Evolutionary conservation across 2,329 filamentous ascomycete species (phyloP).

Genomic region (Aspergillus persii): DNA sequence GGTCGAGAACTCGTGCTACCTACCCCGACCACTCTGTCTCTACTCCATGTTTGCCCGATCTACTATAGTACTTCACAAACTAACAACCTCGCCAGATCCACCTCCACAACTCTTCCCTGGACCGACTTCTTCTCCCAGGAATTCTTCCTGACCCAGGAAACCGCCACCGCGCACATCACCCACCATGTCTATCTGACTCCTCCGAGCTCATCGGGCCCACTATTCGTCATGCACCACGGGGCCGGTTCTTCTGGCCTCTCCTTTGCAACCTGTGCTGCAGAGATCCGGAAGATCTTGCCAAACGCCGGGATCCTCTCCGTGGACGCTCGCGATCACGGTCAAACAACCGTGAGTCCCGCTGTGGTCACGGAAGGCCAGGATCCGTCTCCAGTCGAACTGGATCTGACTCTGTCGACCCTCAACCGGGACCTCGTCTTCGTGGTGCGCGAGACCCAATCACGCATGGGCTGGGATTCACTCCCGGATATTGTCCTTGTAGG

Average conservation of each 20-base stretch:
- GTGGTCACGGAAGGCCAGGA: slow-evolving; percentile 25
- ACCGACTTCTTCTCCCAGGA: slow-evolving; percentile 89
- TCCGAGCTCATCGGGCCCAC: slow-evolving; percentile 67
- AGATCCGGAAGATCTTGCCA: slow-evolving; percentile 74
- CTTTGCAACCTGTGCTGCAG: slow-evolving; percentile 76
- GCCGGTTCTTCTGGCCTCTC: slow-evolving; percentile 90
- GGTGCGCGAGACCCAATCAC: slow-evolving; percentile 62
- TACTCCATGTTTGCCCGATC: neutral
- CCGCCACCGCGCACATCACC: slow-evolving; percentile 49
- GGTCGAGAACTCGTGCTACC: neutral
- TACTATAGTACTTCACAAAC: neutral
- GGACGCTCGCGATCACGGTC: slow-evolving; percentile 85
- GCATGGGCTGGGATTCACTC: slow-evolving; percentile 70
- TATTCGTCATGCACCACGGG: slow-evolving; percentile 94
- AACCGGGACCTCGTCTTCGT: slow-evolving; percentile 69
- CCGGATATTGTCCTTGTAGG: slow-evolving; percentile 81
- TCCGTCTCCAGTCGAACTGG: slow-evolving; percentile 44
- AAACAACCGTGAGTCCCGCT: slow-evolving; percentile 45
- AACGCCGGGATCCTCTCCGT: slow-evolving; percentile 78
- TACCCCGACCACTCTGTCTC: neutral
- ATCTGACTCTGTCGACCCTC: slow-evolving; percentile 72
- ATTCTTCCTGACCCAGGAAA: slow-evolving; percentile 60
- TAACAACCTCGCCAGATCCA: slow-evolving; percentile 10
- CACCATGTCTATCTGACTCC: slow-evolving; percentile 89
- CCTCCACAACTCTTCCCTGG: slow-evolving; percentile 70